A percentile compares a stretch with the other conserved stretches of the same genome.
These are phyloP conservation scores for Pseudopithomyces chartarum DNA, from an alignment of 2,329 filamentous ascomycete genomes.

Conservation along the genomic window DNA sequence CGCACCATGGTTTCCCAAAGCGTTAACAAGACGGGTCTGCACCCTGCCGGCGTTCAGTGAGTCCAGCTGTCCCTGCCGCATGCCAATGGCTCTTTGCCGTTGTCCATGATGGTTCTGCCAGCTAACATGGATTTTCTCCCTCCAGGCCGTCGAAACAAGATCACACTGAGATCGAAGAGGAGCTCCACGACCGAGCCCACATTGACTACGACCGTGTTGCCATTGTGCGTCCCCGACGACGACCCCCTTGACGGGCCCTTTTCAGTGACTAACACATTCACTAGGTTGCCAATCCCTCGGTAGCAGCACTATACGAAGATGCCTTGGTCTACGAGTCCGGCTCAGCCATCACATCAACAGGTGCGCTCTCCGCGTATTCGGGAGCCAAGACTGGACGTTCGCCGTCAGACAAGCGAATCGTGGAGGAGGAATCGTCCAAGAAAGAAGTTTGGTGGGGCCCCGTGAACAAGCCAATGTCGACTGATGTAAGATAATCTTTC, in stretches of 20 bases:
- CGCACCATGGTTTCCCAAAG: constrained; percentile 53
- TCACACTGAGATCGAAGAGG: constrained; percentile 97
- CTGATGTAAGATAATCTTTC: constrained; percentile 72
- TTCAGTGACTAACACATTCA: constrained; percentile 14
- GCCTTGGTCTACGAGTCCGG: constrained; percentile 97
- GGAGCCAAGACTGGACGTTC: constrained; percentile 98
- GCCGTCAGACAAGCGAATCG: constrained; percentile 95
- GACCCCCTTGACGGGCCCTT: not conserved
- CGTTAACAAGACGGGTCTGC: constrained; percentile 90
- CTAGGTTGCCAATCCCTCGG: constrained; percentile 86
- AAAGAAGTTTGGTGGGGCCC: constrained; percentile 98
- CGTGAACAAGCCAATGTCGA: constrained; percentile 98
- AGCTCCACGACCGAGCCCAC: constrained; percentile 95
- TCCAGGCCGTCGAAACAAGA: constrained; percentile 72
- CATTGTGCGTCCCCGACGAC: constrained; percentile 67
- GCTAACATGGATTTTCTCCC: constrained; percentile 26
- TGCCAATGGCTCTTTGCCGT: not conserved
- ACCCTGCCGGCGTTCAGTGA: constrained; percentile 88
- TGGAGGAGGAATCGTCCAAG: constrained; percentile 87
- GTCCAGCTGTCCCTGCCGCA: constrained; percentile 47
- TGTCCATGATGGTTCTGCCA: constrained; percentile 13
- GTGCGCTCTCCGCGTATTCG: constrained; percentile 95
- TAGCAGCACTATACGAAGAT: constrained; percentile 97
- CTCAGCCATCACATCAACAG: constrained; percentile 93
- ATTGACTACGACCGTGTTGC: constrained; percentile 99